phyloP scores from a whole-genome alignment of 78 protist species.

The Pigoraptor vietnamica region DNA sequence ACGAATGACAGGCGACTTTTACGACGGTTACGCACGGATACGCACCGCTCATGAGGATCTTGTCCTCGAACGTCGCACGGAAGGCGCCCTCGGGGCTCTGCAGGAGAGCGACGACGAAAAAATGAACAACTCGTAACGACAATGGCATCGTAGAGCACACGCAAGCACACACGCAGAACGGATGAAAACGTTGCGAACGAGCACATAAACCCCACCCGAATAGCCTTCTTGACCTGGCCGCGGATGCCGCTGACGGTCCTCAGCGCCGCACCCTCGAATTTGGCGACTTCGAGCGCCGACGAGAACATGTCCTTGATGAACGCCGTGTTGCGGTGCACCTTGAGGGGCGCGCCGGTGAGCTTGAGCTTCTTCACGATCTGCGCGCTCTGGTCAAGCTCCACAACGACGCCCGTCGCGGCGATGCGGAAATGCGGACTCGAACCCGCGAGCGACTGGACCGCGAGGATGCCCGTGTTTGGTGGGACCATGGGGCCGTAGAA shows the following conservation, averaged over 20 bases:
- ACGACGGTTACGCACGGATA: too few relatives aligned
- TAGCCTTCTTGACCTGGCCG: constrained; percentile 92
- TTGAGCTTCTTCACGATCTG: constrained; percentile 96
- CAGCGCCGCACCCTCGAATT: constrained; percentile 94
- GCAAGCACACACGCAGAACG: too few relatives aligned
- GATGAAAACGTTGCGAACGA: not conserved
- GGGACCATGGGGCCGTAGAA: constrained; percentile 89
- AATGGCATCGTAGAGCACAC: too few relatives aligned
- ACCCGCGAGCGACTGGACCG: constrained; percentile 27
- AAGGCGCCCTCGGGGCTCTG: constrained; percentile 79
- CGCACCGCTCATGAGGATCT: constrained; percentile 58
- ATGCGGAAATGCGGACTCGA: constrained; percentile 74
- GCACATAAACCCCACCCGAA: constrained; percentile 30
- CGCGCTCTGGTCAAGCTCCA: constrained; percentile 73
- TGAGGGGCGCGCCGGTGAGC: constrained; percentile 85
- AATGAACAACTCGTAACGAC: not conserved
- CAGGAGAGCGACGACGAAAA: not conserved
- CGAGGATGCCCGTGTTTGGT: constrained; percentile 66
- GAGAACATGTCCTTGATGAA: constrained; percentile 85
- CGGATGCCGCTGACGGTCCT: constrained; percentile 97
- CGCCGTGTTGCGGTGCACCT: constrained; percentile 89
- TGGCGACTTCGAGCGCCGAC: constrained; percentile 81
- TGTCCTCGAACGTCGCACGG: constrained; percentile 98
- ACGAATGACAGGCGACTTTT: too few relatives aligned
- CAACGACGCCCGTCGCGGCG: constrained; percentile 86